Conservation (phyloP, 1,284 basidiomycete genomes). For the Coriolopsis trogii region DNA sequence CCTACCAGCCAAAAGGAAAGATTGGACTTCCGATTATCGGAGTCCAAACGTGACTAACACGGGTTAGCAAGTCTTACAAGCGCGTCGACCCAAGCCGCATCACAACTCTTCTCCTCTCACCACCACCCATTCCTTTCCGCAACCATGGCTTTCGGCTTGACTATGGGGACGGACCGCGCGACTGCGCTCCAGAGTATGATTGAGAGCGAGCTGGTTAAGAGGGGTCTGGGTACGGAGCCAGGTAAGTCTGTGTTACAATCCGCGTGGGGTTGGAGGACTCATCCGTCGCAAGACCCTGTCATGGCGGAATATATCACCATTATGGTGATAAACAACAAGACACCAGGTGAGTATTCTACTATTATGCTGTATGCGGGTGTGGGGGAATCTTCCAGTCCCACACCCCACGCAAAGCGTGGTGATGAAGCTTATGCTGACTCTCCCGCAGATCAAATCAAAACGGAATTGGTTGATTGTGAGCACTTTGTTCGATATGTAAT, state of each 20-base stretch:
- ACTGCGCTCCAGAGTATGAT: conserved; percentile 77
- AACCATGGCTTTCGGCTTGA: conserved; percentile 72
- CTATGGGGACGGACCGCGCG: conserved; percentile 80
- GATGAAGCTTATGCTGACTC: conserved; percentile 17
- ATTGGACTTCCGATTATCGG: too few species aligned
- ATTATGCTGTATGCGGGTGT: neutral
- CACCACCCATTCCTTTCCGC: neutral
- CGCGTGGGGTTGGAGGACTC: neutral
- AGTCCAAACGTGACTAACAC: too few species aligned
- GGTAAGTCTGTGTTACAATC: conserved; percentile 44
- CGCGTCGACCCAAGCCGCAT: too few species aligned
- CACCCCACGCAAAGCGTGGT: neutral
- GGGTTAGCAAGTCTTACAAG: too few species aligned
- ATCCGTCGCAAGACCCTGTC: conserved; percentile 61
- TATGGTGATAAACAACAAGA: conserved; percentile 91
- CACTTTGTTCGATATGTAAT: conserved; percentile 24
- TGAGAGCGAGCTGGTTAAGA: conserved; percentile 77
- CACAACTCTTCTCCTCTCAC: neutral
- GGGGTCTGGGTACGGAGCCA: conserved; percentile 77
- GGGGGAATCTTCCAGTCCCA: too few species aligned
- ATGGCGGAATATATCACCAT: conserved; percentile 93
- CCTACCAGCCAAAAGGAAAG: too few species aligned
- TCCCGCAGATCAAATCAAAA: conserved; percentile 73
- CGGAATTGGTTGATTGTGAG: conserved; percentile 82
- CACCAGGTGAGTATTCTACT: conserved; percentile 60